Evolutionary conservation across 192 early-diverging fungal species (phyloP), one percentile per base, ranked within the genome.

Genomic region (Coemansia sp.): DNA sequence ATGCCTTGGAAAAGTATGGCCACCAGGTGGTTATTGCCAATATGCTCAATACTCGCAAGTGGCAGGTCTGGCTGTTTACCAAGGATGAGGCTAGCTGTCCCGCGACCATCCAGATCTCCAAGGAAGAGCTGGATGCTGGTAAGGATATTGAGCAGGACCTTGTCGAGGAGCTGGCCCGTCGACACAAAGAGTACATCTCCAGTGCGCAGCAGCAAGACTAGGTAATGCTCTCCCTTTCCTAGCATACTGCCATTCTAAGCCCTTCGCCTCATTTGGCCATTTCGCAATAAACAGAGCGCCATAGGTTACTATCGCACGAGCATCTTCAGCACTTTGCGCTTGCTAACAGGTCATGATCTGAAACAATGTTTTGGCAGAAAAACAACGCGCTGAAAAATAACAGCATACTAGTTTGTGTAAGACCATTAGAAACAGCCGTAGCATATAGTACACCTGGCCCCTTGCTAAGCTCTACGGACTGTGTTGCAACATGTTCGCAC

Each of bases 21-120:
- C 98, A 99, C 75, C 96, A 99, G 74, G 87, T 96, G 22, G 98
- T 99, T 29, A 94, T 99, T 82, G 96, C 91, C 56, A 99, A 99
- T 65, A 87, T 98, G 73, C 75, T 99, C 9, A 72, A 77, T 35
- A 97, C 94, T 2, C 86, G 98, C 36, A 99, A 99, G 83, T 75
- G 83, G 29, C 85, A 89, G 20, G 96, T 99, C 14, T 89, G 84
- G 57, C 43, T 94, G 58, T 68, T 75, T 42, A 81, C 78, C 14
- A 66, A 46, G 51, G 63, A 71, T 22, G 36, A 67, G 58, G 51
- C 51, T 6, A 38, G 1, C 17, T 4, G n/a, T 11, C 56, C 56
- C 3, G 56, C 56, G 4, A 17, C n/a, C n/a, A 66, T 67, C n/a
- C 73, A 75, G 62, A 71, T 81, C 35, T 45, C 72, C 25, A 24